These are phyloP conservation scores for Suillus hirtellus DNA, from an alignment of 768 basidiomycete species.

Conservation along the genomic window DNA sequence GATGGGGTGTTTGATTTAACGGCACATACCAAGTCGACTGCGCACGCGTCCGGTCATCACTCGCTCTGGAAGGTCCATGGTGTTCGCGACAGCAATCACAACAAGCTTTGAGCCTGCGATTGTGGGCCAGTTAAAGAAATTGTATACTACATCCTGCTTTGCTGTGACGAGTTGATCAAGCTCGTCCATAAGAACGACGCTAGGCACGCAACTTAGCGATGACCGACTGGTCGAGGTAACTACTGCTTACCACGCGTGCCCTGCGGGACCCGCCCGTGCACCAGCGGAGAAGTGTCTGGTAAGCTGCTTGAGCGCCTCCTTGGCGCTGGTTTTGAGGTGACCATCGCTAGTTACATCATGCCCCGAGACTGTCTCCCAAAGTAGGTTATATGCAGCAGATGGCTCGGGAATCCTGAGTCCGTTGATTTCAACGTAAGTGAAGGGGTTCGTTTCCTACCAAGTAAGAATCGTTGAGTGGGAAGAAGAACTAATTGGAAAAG, in stretches of 20 bases:
- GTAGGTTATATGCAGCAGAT: conserved; percentile 83
- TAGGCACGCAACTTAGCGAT: conserved; percentile 32
- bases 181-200: conserved; percentile 98
- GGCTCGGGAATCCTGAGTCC: conserved; percentile 93
- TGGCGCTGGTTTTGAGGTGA: conserved; percentile 66
- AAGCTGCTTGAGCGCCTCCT: conserved; percentile 80
- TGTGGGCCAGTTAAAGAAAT: conserved; percentile 99
- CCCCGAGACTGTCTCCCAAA: conserved; percentile 93
- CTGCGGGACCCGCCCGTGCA: conserved; percentile 67
- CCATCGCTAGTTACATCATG: conserved; percentile 65
- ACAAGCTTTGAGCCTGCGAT: conserved; percentile 84
- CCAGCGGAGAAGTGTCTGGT: conserved; percentile 75
- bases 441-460: conserved; percentile 84
- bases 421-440: conserved; percentile 97
- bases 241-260: conserved; percentile 79
- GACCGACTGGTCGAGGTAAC: not conserved
- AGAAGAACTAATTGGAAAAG: not conserved
- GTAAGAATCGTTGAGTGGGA: not conserved
- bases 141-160: conserved; percentile 98
- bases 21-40: conserved; percentile 76
- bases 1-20: not conserved
- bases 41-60: conserved; percentile 91
- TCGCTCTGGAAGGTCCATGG: conserved; percentile 96
- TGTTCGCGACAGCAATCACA: conserved; percentile 96
- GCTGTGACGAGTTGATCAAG: conserved; percentile 94